These are phyloP conservation scores for Penicillium brasilianum DNA, from an alignment of 2,329 filamentous ascomycete species.

Conservation along the genomic window DNA sequence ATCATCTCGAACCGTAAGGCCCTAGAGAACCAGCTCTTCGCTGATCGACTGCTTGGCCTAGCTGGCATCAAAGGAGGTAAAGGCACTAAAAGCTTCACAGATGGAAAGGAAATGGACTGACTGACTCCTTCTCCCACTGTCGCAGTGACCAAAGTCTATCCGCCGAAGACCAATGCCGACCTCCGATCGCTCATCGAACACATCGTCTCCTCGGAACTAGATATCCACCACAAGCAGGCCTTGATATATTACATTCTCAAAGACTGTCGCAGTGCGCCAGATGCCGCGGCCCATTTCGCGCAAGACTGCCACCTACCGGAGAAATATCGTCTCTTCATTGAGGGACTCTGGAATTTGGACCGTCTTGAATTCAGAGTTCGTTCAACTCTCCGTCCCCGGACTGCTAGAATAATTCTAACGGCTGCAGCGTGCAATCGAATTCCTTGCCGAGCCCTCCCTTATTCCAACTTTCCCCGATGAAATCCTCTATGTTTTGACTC, in stretches of 20 bases:
- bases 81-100: constrained; percentile 26
- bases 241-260: constrained; percentile 83
- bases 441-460: constrained; percentile 78
- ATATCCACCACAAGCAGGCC: constrained; percentile 78
- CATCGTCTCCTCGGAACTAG: constrained; percentile 68
- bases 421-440: constrained; percentile 68
- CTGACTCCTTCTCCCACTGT: constrained; percentile 14
- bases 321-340: constrained; percentile 80
- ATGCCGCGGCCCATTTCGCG: constrained; percentile 65
- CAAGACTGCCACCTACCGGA: constrained; percentile 68
- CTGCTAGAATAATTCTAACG: not conserved
- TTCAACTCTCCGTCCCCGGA: constrained; percentile 14
- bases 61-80: constrained; percentile 72
- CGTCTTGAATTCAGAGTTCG: constrained; percentile 68
- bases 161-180: constrained; percentile 70
- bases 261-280: constrained; percentile 65
- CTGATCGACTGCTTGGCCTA: constrained; percentile 75
- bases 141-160: constrained; percentile 68
- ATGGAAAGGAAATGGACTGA: not conserved
- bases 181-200: constrained; percentile 72
- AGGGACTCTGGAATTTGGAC: constrained; percentile 82
- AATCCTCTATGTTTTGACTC: constrained; percentile 72
- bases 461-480: constrained; percentile 83
- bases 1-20: constrained; percentile 70
- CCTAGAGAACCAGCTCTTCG: constrained; percentile 74